Evolutionary conservation across 768 basidiomycete species (phyloP).

Genomic region (Boletus subparvulus): DNA sequence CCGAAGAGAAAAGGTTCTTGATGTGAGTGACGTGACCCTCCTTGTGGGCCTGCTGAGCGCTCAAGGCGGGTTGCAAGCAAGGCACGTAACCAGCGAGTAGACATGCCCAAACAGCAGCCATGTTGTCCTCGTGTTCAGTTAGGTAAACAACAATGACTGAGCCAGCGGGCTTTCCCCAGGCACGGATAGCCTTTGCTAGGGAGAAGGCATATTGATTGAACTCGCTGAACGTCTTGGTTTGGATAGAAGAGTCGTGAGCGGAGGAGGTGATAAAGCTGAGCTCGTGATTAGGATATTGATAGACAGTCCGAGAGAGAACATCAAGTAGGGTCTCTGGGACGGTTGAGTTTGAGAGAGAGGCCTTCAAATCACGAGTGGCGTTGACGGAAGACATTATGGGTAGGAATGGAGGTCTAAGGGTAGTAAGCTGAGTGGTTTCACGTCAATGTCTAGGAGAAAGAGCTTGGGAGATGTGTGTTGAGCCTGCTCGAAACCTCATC

Average conservation of each 20-base stretch:
- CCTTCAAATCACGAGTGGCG: slow-evolving; percentile 11
- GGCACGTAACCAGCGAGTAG: slow-evolving; percentile 20
- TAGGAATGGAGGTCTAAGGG: neutral
- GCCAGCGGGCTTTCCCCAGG: slow-evolving; percentile 26
- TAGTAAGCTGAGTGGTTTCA: neutral
- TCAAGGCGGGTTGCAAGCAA: slow-evolving; percentile 29
- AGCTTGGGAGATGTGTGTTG: neutral
- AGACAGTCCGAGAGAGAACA: slow-evolving; percentile 20
- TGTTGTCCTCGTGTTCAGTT: slow-evolving; percentile 35
- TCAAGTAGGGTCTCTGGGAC: slow-evolving; percentile 24
- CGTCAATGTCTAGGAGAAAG: neutral
- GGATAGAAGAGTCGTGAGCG: slow-evolving; percentile 17
- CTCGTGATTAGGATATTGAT: slow-evolving; percentile 24
- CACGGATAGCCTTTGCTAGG: slow-evolving; percentile 21
- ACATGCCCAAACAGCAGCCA: slow-evolving; percentile 33
- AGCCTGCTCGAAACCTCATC: slow-evolving; percentile 5
- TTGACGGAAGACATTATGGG: slow-evolving; percentile 16
- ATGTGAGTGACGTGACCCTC: too few relatives aligned
- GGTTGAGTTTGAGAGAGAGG: slow-evolving; percentile 4
- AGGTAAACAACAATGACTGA: slow-evolving; percentile 29
- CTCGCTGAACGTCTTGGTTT: slow-evolving; percentile 24
- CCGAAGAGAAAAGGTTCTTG: slow-evolving; percentile 28
- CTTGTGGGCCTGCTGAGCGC: slow-evolving; percentile 34
- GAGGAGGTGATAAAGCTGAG: slow-evolving; percentile 24
- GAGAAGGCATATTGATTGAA: slow-evolving; percentile 18